Evolutionary conservation across 306 rosid species (phyloP), one percentile per base, ranked within the genome.

Genomic region (Luffa acutangula): DNA sequence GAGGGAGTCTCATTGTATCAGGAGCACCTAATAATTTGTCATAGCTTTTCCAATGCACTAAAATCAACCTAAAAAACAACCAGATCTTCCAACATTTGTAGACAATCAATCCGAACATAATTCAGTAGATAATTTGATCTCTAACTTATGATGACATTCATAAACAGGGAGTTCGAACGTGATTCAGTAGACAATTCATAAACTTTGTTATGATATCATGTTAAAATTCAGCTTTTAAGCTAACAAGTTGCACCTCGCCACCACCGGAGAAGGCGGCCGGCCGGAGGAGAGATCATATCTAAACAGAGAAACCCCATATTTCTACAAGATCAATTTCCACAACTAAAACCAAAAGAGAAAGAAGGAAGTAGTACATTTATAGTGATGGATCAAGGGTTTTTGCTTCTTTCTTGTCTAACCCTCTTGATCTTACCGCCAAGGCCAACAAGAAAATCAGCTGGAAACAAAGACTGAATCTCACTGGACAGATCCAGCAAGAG

Each of bases 381-480:
- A 41, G 42, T 43, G 8, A 45, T 45, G 36, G 18, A 70, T 70
- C 5, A 12, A 25, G 37, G 13, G 13, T 15, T 66, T 15, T 75
- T 70, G 46, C 31, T 34, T 64, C 31, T 59, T 81, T 73, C 21
- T 49, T 73, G 78, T 78, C 87, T 87, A 54, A 80, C 52, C 69
- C 88, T 92, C 87, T 89, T 87, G 59, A 79, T 81, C 81, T 80
- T 84, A 63, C 83, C 81, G 3, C 78, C 88, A n/a, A 83, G 85
- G 82, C 88, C 89, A 57, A 78, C 80, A 59, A 78, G 62, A 77
- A 84, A 25, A 34, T 67, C 82, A 1, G 79, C 57, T 34, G 93
- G 87, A 75, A 91, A 89, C 85, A 88, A 78, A 1, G 84, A 83
- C 3, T 86, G 87, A 33, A 88, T 81, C 75, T 91, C 91, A 15